phyloP scores from a whole-genome alignment of 768 basidiomycete species.

The Collybia sordida region DNA sequence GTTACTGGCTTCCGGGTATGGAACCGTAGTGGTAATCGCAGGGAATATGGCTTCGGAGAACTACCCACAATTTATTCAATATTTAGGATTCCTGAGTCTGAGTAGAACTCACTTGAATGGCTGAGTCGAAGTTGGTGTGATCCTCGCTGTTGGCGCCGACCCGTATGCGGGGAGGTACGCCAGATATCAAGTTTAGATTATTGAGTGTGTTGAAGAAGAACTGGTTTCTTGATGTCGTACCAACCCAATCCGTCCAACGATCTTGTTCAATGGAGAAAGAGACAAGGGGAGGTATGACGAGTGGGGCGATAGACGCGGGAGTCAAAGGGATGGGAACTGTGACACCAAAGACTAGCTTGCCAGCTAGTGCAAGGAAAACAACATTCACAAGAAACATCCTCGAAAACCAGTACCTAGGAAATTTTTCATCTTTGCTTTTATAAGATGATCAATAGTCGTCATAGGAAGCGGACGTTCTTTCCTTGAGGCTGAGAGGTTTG shows the following conservation, averaged over 20 bases:
- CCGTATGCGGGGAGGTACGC: constrained; percentile 50
- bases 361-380: constrained; percentile 5
- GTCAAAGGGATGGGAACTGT: constrained; percentile 7
- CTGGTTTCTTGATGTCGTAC: constrained; percentile 45
- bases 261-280: constrained; percentile 71
- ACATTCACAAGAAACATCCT: constrained; percentile 1
- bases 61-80: constrained; percentile 33
- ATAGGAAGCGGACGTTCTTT: too few species aligned
- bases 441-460: too few species aligned
- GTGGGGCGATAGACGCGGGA: constrained; percentile 6
- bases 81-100: neutral
- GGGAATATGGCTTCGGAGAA: constrained; percentile 45
- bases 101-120: constrained; percentile 35
- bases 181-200: constrained; percentile 49
- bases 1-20: constrained; percentile 67
- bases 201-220: constrained; percentile 59
- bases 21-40: constrained; percentile 40
- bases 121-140: constrained; percentile 51
- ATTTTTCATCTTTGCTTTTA: too few species aligned
- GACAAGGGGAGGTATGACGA: constrained; percentile 4
- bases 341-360: constrained; percentile 5
- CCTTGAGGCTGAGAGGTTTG: too few species aligned
- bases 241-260: constrained; percentile 65
- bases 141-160: constrained; percentile 58
- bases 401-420: too few species aligned